phyloP scores from a whole-genome alignment of 2,329 filamentous ascomycete species.

The Aphanoascus verrucosus region DNA sequence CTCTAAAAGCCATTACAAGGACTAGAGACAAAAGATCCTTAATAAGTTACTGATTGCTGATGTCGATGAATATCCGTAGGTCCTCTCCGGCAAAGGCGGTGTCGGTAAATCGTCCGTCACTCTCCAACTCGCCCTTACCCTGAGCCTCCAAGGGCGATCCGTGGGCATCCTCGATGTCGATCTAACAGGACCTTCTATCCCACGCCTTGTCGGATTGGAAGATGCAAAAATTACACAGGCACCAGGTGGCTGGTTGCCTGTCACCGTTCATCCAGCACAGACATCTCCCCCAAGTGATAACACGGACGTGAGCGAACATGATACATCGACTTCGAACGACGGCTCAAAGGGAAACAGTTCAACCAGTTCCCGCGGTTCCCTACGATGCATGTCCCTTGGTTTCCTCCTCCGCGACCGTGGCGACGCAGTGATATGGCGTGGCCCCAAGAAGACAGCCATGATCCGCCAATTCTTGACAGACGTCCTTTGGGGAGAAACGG shows the following conservation, averaged over 20 bases:
- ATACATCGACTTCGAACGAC: slow-evolving; percentile 11
- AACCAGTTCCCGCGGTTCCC: slow-evolving; percentile 25
- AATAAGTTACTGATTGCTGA: neutral
- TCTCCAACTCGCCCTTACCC: slow-evolving; percentile 82
- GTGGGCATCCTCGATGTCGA: slow-evolving; percentile 95
- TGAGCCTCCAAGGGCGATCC: slow-evolving; percentile 72
- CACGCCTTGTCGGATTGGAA: slow-evolving; percentile 86
- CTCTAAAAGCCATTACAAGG: neutral
- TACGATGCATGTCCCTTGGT: slow-evolving; percentile 76
- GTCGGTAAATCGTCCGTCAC: slow-evolving; percentile 98
- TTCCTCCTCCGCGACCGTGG: slow-evolving; percentile 75
- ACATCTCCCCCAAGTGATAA: neutral
- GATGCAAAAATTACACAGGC: slow-evolving; percentile 81
- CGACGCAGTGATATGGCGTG: slow-evolving; percentile 93
- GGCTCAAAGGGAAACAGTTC: neutral
- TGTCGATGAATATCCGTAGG: slow-evolving; percentile 27
- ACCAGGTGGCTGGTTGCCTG: slow-evolving; percentile 83
- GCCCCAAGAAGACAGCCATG: slow-evolving; percentile 98
- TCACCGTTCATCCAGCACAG: slow-evolving; percentile 59
- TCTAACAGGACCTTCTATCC: slow-evolving; percentile 90
- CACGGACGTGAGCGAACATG: neutral
- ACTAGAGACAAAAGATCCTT: neutral
- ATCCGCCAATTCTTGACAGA: slow-evolving; percentile 90
- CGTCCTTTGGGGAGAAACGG: slow-evolving; percentile 75
- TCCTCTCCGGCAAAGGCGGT: slow-evolving; percentile 92